phyloP scores from a whole-genome alignment of 2,329 filamentous ascomycete genomes.

The Dothistroma pini region DNA sequence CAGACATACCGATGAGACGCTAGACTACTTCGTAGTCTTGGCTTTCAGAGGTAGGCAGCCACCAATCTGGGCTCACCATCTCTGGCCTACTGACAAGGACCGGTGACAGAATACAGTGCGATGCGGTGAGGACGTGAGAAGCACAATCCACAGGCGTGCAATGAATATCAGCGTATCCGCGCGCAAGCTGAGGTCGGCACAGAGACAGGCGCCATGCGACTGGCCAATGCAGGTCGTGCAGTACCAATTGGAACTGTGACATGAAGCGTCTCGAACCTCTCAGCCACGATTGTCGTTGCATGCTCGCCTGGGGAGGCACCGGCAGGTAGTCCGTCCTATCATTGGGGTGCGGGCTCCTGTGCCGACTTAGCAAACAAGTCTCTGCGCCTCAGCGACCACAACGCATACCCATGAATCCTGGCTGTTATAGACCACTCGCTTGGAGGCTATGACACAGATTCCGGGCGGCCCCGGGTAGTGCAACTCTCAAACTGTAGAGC shows the following conservation, averaged over 20 bases:
- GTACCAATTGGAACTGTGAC: background rate
- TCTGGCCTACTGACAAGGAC: background rate
- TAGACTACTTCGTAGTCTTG: too few relatives aligned
- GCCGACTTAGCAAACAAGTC: background rate
- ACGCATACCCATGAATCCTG: background rate
- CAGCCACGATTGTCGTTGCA: background rate
- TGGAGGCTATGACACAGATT: background rate
- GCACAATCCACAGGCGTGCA: background rate
- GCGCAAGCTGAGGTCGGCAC: too few relatives aligned
- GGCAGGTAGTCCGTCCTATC: background rate
- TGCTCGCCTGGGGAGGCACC: background rate
- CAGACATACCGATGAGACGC: too few relatives aligned
- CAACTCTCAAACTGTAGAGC: background rate
- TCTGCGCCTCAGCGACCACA: background rate
- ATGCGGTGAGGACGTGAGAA: background rate
- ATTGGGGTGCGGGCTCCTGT: background rate
- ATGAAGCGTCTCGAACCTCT: background rate
- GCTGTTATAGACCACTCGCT: background rate
- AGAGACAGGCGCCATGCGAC: background rate
- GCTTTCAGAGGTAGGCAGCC: background rate
- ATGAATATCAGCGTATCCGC: background rate
- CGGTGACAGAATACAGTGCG: background rate
- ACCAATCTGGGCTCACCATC: background rate
- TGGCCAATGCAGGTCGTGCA: background rate
- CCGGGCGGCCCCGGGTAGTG: background rate